Conservation (phyloP, 345 rosid species). For the Physaria fendleri region DNA sequence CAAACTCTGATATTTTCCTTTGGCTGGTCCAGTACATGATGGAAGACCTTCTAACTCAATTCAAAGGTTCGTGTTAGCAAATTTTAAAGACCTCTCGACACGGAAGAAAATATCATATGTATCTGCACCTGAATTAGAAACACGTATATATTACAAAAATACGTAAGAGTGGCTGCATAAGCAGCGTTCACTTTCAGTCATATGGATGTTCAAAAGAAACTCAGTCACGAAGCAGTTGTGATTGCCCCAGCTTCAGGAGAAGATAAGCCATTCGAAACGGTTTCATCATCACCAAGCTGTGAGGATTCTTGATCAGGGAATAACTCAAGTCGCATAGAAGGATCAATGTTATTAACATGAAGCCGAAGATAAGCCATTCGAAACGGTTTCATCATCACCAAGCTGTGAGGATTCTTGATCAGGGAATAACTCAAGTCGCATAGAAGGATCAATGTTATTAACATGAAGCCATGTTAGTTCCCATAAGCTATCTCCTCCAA, state of each 20-base stretch:
- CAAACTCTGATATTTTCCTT: constrained; percentile 8
- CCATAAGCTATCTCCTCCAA: no score
- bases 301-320: constrained; percentile 65
- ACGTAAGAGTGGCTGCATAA: constrained; percentile 10
- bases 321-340: constrained; percentile 73
- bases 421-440: constrained; percentile 85
- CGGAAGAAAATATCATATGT: not conserved
- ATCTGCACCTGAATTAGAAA: constrained; percentile 9
- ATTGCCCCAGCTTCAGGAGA: constrained; percentile 35
- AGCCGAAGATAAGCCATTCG: constrained; percentile 40
- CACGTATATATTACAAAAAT: constrained; percentile 18
- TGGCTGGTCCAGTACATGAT: constrained; percentile 2
- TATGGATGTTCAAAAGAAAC: not conserved
- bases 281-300: constrained; percentile 38
- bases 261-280: constrained; percentile 37
- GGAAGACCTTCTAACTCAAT: not conserved
- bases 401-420: constrained; percentile 49
- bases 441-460: constrained; percentile 67
- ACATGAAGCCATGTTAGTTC: no score
- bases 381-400: constrained; percentile 37
- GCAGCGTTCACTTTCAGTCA: not conserved
- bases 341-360: constrained; percentile 73
- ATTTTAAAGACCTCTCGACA: not conserved
- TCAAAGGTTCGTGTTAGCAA: not conserved
- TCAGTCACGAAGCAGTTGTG: constrained; percentile 23